Evolutionary conservation across 75 land plant genomes (phyloP), one percentile per base, ranked within the genome.

Genomic region (Cunninghamia lanceolata): DNA sequence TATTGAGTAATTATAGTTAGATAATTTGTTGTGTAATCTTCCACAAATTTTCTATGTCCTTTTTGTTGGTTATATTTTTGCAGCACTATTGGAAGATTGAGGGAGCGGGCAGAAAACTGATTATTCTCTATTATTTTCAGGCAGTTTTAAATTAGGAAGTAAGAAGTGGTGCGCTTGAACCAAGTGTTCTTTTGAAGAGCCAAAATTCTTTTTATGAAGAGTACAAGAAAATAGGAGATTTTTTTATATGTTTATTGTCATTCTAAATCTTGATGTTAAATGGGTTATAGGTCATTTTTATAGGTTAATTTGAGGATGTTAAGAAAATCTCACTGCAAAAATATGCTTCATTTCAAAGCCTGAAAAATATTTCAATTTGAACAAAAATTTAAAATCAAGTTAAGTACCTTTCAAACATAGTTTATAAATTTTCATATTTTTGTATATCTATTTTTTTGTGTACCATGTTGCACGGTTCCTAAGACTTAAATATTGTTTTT

Each of bases 1-100:
- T 50, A 34, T 30, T 43, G 11, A 34, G 25, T 32, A 47, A 47
- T 46, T 46, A 83, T 83, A 17, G 42, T 28, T n/a, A 30, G 35
- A 35, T 52, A 16, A 19, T 83, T 30, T 19, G 2, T 50, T 30
- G 9, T 83, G 14, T 35, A 28, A 16, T 52, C 4, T 47, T 83
- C 21, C 36, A 52, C 6, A 16, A 28, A 34, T 30, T 9, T 54
- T 21, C 9, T 32, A 32, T 38, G 84, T 85, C 19, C 21, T 28
- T 35, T 77, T 82, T 43, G 39, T 76, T 85, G 86, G 38, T 34
- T 50, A 35, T 74, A n/a, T 75, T 87, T 36, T 85, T 92, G 97
- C 88, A 95, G 97, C 82, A 95, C 97, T 16, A 95, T 95, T 82
- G 82, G 97, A 42, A 91, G 97, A 83, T 74, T 95, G 94, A 89